A percentile compares a stretch with the other conserved stretches of the same genome.
Conservation (phyloP, 164 flowering plant genomes). For the Akebia trifoliata region DNA sequence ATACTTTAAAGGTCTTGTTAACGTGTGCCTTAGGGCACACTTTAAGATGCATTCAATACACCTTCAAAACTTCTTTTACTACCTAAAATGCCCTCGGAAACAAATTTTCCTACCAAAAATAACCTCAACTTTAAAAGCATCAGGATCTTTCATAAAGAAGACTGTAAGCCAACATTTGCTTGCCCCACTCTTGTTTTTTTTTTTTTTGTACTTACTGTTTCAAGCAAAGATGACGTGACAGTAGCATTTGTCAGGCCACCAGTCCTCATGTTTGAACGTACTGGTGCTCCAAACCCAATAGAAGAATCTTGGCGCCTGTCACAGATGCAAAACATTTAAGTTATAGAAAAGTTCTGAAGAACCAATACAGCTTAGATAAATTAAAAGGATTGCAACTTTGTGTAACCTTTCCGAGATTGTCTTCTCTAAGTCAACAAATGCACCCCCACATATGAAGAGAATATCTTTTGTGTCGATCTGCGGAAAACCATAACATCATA, state of each 20-base stretch:
- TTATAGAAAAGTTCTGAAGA: constrained; percentile 7
- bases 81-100: no score
- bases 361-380: background rate
- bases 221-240: constrained; percentile 74
- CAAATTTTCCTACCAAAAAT: no score
- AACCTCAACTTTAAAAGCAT: background rate
- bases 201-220: constrained; percentile 71
- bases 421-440: constrained; percentile 87
- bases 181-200: constrained; percentile 8
- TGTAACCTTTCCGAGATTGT: constrained; percentile 89
- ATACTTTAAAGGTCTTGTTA: no score
- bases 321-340: constrained; percentile 11
- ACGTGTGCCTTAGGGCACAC: no score
- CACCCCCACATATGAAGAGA: constrained; percentile 97
- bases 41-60: no score
- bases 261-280: constrained; percentile 87
- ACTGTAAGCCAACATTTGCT: background rate
- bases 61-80: no score
- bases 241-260: constrained; percentile 56
- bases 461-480: constrained; percentile 96
- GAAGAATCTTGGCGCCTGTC: constrained; percentile 93
- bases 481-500: constrained; percentile 5
- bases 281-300: constrained; percentile 94
- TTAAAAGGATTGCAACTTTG: background rate
- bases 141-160: background rate